Conservation (phyloP, 371 early-diverging fungal species). For the Cokeromyces recurvatus region DNA sequence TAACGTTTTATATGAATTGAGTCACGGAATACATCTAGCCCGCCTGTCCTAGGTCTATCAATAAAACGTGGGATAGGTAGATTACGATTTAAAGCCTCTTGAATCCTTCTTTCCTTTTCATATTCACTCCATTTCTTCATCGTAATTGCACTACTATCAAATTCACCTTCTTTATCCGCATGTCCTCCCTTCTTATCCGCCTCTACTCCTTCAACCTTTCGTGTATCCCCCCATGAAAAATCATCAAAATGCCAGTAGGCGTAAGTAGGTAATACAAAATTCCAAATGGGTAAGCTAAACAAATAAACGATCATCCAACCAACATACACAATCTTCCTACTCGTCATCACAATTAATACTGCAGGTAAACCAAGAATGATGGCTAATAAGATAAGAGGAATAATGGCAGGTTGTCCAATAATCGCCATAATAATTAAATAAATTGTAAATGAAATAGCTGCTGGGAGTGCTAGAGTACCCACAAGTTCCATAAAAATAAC, state of each 20-base stretch:
- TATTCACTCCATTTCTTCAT: constrained; percentile 70
- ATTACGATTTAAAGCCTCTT: constrained; percentile 12
- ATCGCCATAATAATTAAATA: constrained; percentile 44
- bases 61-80: constrained; percentile 20
- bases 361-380: constrained; percentile 80
- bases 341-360: constrained; percentile 84
- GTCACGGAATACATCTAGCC: constrained; percentile 21
- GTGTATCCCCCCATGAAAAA: constrained; percentile 97
- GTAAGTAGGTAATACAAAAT: constrained; percentile 93
- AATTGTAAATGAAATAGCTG: constrained; percentile 73
- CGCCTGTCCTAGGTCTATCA: constrained; percentile 1
- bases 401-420: constrained; percentile 49
- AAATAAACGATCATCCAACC: constrained; percentile 95
- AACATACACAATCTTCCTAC: constrained; percentile 85
- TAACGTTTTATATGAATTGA: constrained; percentile 8
- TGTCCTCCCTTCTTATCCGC: constrained; percentile 62
- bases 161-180: constrained; percentile 67
- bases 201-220: constrained; percentile 75
- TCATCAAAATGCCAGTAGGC: constrained; percentile 99
- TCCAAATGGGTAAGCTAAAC: constrained; percentile 93
- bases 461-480: constrained; percentile 80
- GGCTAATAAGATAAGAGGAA: constrained; percentile 68
- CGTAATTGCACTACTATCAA: constrained; percentile 59
- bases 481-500: constrained; percentile 84
- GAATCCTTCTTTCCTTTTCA: constrained; percentile 49